Conservation (phyloP, 2,329 filamentous ascomycete species). For the Pseudopithomyces chartarum region DNA sequence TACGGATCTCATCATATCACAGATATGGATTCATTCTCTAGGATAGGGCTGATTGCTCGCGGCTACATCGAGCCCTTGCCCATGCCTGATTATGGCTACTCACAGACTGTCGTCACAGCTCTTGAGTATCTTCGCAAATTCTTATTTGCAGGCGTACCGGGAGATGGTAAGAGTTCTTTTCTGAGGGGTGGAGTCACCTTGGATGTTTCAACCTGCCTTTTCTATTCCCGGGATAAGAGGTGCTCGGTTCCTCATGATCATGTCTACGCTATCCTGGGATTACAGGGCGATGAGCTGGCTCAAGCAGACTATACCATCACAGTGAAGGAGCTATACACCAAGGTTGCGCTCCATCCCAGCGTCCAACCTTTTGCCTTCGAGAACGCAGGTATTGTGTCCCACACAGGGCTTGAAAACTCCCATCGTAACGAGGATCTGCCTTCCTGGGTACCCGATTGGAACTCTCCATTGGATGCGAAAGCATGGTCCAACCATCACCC, state of each 20-base stretch:
- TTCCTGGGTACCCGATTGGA: constrained; percentile 22
- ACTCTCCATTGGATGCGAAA: constrained; percentile 5
- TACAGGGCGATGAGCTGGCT: background rate
- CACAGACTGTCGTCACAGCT: background rate
- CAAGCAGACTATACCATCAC: background rate
- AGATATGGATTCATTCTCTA: background rate
- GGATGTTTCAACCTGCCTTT: background rate
- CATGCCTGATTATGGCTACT: background rate
- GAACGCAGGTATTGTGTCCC: background rate
- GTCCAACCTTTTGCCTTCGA: background rate
- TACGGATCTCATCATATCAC: background rate
- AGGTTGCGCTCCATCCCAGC: background rate
- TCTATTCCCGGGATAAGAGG: background rate
- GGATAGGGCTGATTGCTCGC: background rate
- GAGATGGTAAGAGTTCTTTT: background rate
- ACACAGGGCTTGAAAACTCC: background rate
- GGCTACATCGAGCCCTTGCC: background rate
- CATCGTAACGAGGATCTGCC: constrained; percentile 11
- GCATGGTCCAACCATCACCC: constrained; percentile 10
- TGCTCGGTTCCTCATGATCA: background rate
- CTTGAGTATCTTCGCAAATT: background rate
- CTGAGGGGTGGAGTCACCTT: background rate
- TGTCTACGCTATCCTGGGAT: background rate
- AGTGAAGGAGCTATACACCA: background rate
- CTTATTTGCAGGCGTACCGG: background rate